A percentile compares a stretch with the other conserved stretches of the same genome.
Evolutionary conservation across 768 basidiomycete genomes (phyloP).

Genomic region (Phanerochaete carnosa): DNA sequence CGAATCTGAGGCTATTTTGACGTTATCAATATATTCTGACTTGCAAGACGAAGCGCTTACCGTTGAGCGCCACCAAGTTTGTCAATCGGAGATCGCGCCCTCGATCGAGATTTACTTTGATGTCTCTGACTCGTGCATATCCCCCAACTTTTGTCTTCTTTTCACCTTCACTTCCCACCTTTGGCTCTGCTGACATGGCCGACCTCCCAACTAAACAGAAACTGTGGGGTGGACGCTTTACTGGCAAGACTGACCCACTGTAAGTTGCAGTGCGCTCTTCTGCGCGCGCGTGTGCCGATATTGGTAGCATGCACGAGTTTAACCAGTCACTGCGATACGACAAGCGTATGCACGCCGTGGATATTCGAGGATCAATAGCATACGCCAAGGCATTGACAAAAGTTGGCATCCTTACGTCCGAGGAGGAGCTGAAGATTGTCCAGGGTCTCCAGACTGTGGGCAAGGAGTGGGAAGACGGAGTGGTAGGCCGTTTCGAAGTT

Average conservation of each 20-base stretch:
- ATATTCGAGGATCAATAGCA: slow-evolving; percentile 92
- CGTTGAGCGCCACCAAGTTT: neutral
- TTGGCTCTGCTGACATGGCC: slow-evolving; percentile 13
- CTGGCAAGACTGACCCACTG: slow-evolving; percentile 87
- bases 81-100: neutral
- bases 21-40: too few relatives aligned
- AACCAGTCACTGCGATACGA: slow-evolving; percentile 97
- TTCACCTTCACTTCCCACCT: neutral
- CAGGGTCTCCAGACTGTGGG: slow-evolving; percentile 73
- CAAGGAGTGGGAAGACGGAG: slow-evolving; percentile 81
- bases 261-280: slow-evolving; percentile 30
- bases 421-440: slow-evolving; percentile 72
- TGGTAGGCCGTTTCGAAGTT: slow-evolving; percentile 35
- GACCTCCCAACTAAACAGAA: slow-evolving; percentile 26
- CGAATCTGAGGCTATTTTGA: too few relatives aligned
- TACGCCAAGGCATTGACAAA: slow-evolving; percentile 86
- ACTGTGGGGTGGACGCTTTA: slow-evolving; percentile 53
- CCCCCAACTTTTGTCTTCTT: neutral
- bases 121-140: neutral
- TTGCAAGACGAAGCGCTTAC: neutral
- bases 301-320: slow-evolving; percentile 88
- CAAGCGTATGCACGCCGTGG: slow-evolving; percentile 88
- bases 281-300: neutral
- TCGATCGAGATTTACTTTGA: slow-evolving; percentile 32
- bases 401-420: slow-evolving; percentile 74